Percentiles rank a stretch among this genome's conserved stretches.
These are phyloP conservation scores for Dentipellis sp. DNA, from an alignment of 768 basidiomycete species.

Conservation along the genomic window DNA sequence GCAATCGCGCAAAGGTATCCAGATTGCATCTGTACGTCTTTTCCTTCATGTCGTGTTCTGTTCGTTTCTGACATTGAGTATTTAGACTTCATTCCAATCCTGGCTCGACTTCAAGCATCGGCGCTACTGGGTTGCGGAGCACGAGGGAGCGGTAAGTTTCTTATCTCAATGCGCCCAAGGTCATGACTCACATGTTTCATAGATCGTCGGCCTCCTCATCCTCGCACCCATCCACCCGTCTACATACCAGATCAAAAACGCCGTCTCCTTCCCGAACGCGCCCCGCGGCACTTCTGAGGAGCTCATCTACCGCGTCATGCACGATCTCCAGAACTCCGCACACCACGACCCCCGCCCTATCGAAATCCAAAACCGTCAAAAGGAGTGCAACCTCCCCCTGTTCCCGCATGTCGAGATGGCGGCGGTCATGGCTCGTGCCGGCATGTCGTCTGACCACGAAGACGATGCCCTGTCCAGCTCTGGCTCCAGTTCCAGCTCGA, in stretches of 20 bases:
- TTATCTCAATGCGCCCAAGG: no score
- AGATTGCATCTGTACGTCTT: conserved; percentile 28
- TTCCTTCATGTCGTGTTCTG: neutral
- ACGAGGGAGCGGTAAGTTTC: conserved; percentile 13
- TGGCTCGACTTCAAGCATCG: conserved; percentile 49
- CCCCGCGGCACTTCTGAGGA: conserved; percentile 47
- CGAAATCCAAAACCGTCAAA: neutral
- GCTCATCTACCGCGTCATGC: conserved; percentile 39
- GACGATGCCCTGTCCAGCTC: neutral
- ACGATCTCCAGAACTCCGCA: conserved; percentile 20
- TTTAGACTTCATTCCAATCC: conserved; percentile 36
- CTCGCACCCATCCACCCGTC: conserved; percentile 35
- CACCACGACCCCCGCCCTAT: conserved; percentile 12
- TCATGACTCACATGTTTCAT: no score
- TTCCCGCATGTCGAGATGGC: conserved; percentile 1
- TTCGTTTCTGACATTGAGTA: neutral
- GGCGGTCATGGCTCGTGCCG: neutral
- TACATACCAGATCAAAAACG: conserved; percentile 48
- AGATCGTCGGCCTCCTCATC: conserved; percentile 39
- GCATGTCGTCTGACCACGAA: neutral
- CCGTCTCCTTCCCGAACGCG: conserved; percentile 42
- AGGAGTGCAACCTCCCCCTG: neutral
- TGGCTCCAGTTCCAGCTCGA: neutral
- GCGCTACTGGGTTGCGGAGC: conserved; percentile 45
- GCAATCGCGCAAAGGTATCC: conserved; percentile 39